Conservation (phyloP, 768 basidiomycete genomes). For the Lyophyllum decastes region DNA sequence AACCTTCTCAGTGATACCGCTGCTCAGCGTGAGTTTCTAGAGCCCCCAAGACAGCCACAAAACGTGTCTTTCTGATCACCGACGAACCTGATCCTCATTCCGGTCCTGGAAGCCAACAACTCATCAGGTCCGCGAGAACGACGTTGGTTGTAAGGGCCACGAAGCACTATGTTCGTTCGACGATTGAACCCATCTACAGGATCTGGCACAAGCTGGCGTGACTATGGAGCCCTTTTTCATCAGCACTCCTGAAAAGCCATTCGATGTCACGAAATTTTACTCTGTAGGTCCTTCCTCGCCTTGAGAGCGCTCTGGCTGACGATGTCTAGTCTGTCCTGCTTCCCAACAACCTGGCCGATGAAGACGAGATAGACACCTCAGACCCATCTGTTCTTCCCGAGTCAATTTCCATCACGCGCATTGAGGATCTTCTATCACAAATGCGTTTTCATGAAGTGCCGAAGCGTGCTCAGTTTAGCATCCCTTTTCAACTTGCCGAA, state of each 20-base stretch:
- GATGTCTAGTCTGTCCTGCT: constrained; percentile 58
- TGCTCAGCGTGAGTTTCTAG: constrained; percentile 34
- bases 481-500: constrained; percentile 79
- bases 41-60: constrained; percentile 86
- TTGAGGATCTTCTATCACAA: constrained; percentile 76
- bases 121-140: constrained; percentile 69
- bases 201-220: constrained; percentile 78
- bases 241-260: constrained; percentile 61
- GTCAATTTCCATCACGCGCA: constrained; percentile 73
- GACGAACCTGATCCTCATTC: constrained; percentile 82
- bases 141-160: constrained; percentile 60
- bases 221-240: constrained; percentile 91
- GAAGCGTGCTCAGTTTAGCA: constrained; percentile 80
- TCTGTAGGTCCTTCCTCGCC: constrained; percentile 44
- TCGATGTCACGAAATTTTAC: constrained; percentile 78
- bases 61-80: constrained; percentile 91
- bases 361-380: constrained; percentile 44
- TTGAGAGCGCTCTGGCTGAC: neutral
- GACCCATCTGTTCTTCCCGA: constrained; percentile 56
- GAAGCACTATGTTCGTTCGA: neutral
- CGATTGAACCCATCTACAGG: constrained; percentile 45
- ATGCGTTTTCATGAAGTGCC: constrained; percentile 83
- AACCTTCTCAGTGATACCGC: neutral
- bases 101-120: constrained; percentile 53
- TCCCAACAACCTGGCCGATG: constrained; percentile 50